Conservation (phyloP, 2,329 filamentous ascomycete species). For the Pseudogymnoascus sp. region DNA sequence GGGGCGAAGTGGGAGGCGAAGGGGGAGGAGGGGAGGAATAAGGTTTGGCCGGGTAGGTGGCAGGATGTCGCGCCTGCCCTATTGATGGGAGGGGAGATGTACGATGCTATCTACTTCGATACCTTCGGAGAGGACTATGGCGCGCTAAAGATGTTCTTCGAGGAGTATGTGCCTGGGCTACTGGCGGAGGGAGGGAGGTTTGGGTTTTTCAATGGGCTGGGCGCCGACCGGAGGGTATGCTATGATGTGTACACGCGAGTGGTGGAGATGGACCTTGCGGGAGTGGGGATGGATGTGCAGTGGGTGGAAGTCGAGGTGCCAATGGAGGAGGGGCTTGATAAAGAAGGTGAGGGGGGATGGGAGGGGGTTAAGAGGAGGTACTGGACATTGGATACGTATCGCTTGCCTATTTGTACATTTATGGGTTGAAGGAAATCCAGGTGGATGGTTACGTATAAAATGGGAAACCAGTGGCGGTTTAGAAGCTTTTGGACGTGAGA, state of each 20-base stretch:
- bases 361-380: conserved; percentile 80
- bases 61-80: conserved; percentile 68
- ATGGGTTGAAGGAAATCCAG: conserved; percentile 31
- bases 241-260: conserved; percentile 96
- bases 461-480: neutral
- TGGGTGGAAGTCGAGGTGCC: conserved; percentile 75
- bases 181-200: conserved; percentile 67
- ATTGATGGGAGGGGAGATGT: conserved; percentile 58
- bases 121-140: conserved; percentile 93
- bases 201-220: conserved; percentile 84
- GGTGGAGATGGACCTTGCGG: conserved; percentile 80
- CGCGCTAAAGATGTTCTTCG: conserved; percentile 79
- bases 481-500: neutral
- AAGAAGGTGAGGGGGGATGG: conserved; percentile 70
- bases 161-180: conserved; percentile 73
- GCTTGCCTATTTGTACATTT: conserved; percentile 66
- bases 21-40: conserved; percentile 54
- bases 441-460: neutral
- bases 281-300: conserved; percentile 81
- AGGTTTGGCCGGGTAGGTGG: conserved; percentile 69
- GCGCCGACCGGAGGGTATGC: conserved; percentile 83
- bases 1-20: conserved; percentile 46
- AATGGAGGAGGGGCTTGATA: conserved; percentile 50
- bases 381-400: conserved; percentile 77
- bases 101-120: conserved; percentile 93